A percentile compares a stretch with the other conserved stretches of the same genome.
These are phyloP conservation scores for Acanthamoeba rhysodes DNA, from an alignment of 208 protist species.

Conservation along the genomic window DNA sequence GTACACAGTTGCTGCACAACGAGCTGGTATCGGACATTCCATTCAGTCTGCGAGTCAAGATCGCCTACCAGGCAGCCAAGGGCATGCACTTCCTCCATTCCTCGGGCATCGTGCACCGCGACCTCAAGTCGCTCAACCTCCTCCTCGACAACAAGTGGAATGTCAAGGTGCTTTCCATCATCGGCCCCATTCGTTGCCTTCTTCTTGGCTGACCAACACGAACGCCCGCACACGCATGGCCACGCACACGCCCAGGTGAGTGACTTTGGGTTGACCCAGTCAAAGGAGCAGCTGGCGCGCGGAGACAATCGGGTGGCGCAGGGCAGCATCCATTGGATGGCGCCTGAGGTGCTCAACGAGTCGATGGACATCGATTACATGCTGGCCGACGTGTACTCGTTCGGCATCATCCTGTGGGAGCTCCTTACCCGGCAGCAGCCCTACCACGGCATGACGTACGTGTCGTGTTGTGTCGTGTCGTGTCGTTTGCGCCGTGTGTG, in stretches of 20 bases:
- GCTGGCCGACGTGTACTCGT: neutral
- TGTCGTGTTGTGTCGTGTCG: neutral
- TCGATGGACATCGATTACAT: neutral
- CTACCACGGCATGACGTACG: slow-evolving; percentile 28
- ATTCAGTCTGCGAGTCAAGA: neutral
- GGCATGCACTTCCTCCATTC: slow-evolving; percentile 66
- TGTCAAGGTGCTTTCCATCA: slow-evolving; percentile 55
- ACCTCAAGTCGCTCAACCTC: slow-evolving; percentile 62
- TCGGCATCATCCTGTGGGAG: slow-evolving; percentile 39
- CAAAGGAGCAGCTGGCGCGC: neutral
- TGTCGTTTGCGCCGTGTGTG: neutral
- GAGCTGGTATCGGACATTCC: slow-evolving; percentile 8
- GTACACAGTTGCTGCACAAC: slow-evolving; percentile 15
- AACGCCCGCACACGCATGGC: too few species aligned
- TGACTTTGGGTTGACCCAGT: slow-evolving; percentile 52
- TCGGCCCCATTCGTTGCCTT: neutral
- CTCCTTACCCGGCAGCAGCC: neutral
- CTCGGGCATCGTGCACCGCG: slow-evolving; percentile 57
- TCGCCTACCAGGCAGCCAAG: slow-evolving; percentile 35
- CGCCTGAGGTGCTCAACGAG: slow-evolving; percentile 31
- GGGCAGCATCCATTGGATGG: slow-evolving; percentile 12
- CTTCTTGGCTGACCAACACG: too few species aligned
- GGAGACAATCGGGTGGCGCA: neutral
- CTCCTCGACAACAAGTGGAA: slow-evolving; percentile 71
- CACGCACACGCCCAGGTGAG: neutral